A percentile compares a stretch with the other conserved stretches of the same genome.
phyloP scores from a whole-genome alignment of 148 eudicot genomes.

The Persicaria maculosa region DNA sequence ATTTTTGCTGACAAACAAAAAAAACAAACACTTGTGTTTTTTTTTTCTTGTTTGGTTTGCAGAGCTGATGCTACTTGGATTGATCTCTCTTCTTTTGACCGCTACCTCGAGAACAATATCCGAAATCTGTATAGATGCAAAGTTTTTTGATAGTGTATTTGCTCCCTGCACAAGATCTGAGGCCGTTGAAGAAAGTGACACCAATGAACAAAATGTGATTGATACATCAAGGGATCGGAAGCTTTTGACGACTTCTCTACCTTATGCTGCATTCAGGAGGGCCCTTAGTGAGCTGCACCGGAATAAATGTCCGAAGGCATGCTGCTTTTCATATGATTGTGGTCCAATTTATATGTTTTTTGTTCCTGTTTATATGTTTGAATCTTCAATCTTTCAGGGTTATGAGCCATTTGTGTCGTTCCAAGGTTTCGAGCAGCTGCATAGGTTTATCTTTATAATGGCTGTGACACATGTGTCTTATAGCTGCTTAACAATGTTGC shows the following conservation, averaged over 20 bases:
- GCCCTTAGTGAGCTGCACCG: conserved; percentile 37
- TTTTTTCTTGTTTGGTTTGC: conserved; percentile 19
- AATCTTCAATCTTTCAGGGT: conserved; percentile 36
- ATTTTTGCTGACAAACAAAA: too few relatives aligned
- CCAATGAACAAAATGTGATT: conserved; percentile 33
- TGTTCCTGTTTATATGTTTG: not conserved
- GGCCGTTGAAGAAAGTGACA: conserved; percentile 2
- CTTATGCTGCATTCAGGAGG: conserved; percentile 40
- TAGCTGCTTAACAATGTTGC: conserved; percentile 97
- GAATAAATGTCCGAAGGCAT: conserved; percentile 70
- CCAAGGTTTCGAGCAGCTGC: conserved; percentile 97
- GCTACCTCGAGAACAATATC: conserved; percentile 87
- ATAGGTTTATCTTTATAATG: conserved; percentile 97
- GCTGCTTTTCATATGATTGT: conserved; percentile 7
- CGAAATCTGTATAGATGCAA: conserved; percentile 72
- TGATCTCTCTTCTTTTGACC: conserved; percentile 84
- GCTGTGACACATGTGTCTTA: conserved; percentile 94
- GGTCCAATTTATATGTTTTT: conserved; percentile 3
- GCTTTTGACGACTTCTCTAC: conserved; percentile 41
- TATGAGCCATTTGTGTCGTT: conserved; percentile 87
- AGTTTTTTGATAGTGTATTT: conserved; percentile 64
- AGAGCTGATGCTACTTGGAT: conserved; percentile 98
- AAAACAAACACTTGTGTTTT: not conserved
- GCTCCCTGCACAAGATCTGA: conserved; percentile 74
- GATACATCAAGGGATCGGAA: conserved; percentile 40